These are phyloP conservation scores for Nepenthes alata DNA, from an alignment of 179 eudicot genomes.

Conservation along the genomic window DNA sequence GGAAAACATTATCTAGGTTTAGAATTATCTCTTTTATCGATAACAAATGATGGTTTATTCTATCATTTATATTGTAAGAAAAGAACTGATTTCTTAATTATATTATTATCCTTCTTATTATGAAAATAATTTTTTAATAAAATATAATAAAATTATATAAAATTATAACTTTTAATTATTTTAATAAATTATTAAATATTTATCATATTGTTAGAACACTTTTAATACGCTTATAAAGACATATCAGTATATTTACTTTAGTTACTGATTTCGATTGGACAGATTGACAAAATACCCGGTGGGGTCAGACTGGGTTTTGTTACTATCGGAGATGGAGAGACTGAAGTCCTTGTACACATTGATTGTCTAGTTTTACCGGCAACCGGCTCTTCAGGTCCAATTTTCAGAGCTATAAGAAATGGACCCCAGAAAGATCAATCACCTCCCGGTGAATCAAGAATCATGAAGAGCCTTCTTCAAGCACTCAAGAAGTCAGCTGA, in stretches of 20 bases:
- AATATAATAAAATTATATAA: neutral
- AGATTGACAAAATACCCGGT: slow-evolving; percentile 86
- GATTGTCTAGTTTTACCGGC: slow-evolving; percentile 60
- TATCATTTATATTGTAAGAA: no score
- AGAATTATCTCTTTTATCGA: no score
- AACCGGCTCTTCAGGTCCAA: slow-evolving; percentile 26
- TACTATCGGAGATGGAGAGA: slow-evolving; percentile 45
- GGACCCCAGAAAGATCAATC: slow-evolving; percentile 45
- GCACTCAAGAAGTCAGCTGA: slow-evolving; percentile 60
- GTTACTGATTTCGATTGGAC: slow-evolving; percentile 6
- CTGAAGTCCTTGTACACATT: slow-evolving; percentile 52
- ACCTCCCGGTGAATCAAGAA: slow-evolving; percentile 81
- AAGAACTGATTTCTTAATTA: no score
- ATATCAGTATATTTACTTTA: no score
- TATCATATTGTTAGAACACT: no score
- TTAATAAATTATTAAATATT: no score
- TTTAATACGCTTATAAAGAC: no score
- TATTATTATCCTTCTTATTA: no score
- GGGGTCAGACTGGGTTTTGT: slow-evolving; percentile 82
- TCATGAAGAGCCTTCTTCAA: slow-evolving; percentile 67
- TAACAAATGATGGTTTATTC: neutral
- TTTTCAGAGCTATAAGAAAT: slow-evolving; percentile 64
- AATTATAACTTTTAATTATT: no score
- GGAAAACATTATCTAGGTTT: no score
- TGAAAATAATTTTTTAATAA: neutral